A percentile compares a stretch with the other conserved stretches of the same genome.
phyloP scores from a whole-genome alignment of 768 basidiomycete genomes.

The Pulveroboletus sp. region DNA sequence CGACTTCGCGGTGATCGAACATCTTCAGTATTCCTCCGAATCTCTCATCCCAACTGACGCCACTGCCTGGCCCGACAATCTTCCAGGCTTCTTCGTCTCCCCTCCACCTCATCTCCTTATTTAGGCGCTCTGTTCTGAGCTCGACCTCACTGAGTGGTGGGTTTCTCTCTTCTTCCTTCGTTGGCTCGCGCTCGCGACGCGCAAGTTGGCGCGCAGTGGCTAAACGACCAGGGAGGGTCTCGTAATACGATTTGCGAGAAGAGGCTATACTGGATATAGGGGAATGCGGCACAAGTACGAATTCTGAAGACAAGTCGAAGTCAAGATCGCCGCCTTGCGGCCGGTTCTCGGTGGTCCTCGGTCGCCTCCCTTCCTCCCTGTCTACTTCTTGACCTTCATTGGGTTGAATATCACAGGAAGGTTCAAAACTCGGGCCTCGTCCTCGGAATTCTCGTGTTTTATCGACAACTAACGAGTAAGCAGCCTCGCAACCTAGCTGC shows the following conservation, averaged over 20 bases:
- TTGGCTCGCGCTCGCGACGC: slow-evolving; percentile 72
- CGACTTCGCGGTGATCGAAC: slow-evolving; percentile 43
- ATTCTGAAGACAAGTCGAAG: slow-evolving; percentile 65
- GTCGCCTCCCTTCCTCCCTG: slow-evolving; percentile 4
- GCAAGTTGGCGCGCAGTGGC: slow-evolving; percentile 70
- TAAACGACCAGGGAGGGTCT: slow-evolving; percentile 60
- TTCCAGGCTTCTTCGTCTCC: slow-evolving; percentile 76
- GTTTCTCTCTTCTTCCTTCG: slow-evolving; percentile 71
- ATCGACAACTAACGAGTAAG: slow-evolving; percentile 63
- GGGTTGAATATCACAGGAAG: slow-evolving; percentile 17
- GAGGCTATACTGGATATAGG: slow-evolving; percentile 58
- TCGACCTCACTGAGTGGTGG: slow-evolving; percentile 88
- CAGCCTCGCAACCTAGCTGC: slow-evolving; percentile 75
- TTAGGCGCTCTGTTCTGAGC: slow-evolving; percentile 78
- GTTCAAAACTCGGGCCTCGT: slow-evolving; percentile 18
- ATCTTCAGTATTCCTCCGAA: slow-evolving; percentile 58
- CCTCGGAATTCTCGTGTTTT: slow-evolving; percentile 57
- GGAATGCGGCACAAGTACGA: slow-evolving; percentile 62
- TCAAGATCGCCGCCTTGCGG: slow-evolving; percentile 56
- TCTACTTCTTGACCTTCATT: slow-evolving; percentile 1
- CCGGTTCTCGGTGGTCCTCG: background rate
- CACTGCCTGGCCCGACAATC: slow-evolving; percentile 58
- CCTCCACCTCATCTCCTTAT: slow-evolving; percentile 86
- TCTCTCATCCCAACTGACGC: slow-evolving; percentile 74
- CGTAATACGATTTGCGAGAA: slow-evolving; percentile 73